These are phyloP conservation scores for Cryptococcus wingfieldii DNA, from an alignment of 1,284 basidiomycete genomes.

Conservation along the genomic window DNA sequence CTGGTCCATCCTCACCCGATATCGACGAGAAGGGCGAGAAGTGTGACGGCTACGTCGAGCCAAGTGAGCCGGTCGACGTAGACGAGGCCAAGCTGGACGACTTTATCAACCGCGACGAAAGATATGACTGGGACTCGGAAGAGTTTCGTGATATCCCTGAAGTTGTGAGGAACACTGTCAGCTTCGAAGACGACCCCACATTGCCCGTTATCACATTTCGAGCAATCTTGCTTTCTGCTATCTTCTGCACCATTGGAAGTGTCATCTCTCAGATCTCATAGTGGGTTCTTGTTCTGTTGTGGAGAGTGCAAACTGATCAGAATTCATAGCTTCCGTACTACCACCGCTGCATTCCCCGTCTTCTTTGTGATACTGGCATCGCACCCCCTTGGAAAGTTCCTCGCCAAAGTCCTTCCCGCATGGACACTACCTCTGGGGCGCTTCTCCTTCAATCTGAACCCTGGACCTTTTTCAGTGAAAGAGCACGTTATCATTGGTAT, in stretches of 20 bases:
- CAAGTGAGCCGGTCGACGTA: neutral
- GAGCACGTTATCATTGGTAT: slow-evolving; percentile 87
- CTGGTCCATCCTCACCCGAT: neutral
- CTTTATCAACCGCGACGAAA: slow-evolving; percentile 44
- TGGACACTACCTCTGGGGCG: slow-evolving; percentile 60
- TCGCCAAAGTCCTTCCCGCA: slow-evolving; percentile 75
- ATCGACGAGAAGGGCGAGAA: slow-evolving; percentile 3
- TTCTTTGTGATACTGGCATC: slow-evolving; percentile 22
- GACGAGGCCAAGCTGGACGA: slow-evolving; percentile 6
- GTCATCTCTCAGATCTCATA: slow-evolving; percentile 18
- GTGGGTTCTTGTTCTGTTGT: slow-evolving; percentile 1
- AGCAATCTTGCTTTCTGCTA: slow-evolving; percentile 10
- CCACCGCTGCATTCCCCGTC: slow-evolving; percentile 16
- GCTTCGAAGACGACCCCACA: slow-evolving; percentile 20
- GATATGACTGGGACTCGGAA: slow-evolving; percentile 17
- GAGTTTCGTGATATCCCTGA: slow-evolving; percentile 18
- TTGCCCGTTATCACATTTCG: slow-evolving; percentile 17
- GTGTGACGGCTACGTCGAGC: neutral
- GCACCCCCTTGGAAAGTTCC: slow-evolving; percentile 62
- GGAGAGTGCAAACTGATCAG: neutral
- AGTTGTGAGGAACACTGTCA: slow-evolving; percentile 16
- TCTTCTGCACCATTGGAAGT: slow-evolving; percentile 19
- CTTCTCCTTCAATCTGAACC: slow-evolving; percentile 75
- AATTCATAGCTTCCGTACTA: slow-evolving; percentile 14
- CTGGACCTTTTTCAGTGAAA: slow-evolving; percentile 80